phyloP scores from a whole-genome alignment of 2,329 filamentous ascomycete species.

The Beauveria australis region DNA sequence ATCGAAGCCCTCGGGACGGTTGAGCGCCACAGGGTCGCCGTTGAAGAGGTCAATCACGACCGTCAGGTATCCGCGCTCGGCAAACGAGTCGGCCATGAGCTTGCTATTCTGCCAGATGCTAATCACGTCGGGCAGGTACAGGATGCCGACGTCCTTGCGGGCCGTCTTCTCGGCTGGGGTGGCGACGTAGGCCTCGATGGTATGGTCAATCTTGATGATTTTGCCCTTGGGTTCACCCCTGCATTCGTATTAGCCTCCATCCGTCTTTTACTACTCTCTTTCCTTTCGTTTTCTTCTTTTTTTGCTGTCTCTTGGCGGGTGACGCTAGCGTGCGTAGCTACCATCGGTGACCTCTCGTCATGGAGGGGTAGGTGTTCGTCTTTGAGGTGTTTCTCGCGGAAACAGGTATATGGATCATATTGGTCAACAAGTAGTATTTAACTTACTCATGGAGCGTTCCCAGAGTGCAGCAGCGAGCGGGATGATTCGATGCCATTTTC shows the following conservation, averaged over 20 bases:
- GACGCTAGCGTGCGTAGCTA: background rate
- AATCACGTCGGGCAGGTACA: conserved; percentile 30
- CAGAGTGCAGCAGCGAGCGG: conserved; percentile 42
- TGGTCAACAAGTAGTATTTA: background rate
- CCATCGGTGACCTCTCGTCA: background rate
- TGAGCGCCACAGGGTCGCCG: conserved; percentile 24
- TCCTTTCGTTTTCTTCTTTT: background rate
- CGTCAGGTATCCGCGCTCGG: conserved; percentile 30
- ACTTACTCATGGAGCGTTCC: conserved; percentile 47
- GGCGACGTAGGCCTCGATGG: conserved; percentile 16
- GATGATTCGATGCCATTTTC: conserved; percentile 46
- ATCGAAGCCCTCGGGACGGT: conserved; percentile 21
- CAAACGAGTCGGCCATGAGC: conserved; percentile 33
- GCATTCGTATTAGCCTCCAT: background rate
- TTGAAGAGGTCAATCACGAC: conserved; percentile 31
- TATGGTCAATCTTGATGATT: conserved; percentile 32
- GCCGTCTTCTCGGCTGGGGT: conserved; percentile 16
- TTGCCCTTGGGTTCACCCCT: conserved; percentile 43
- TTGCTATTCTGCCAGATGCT: conserved; percentile 32
- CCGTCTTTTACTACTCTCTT: background rate
- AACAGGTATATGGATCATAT: background rate
- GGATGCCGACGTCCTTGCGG: conserved; percentile 22
- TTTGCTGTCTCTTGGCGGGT: background rate
- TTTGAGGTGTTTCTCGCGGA: background rate
- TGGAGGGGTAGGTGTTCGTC: background rate